These are phyloP conservation scores for Colletotrichum euphorbiae DNA, from an alignment of 2,329 filamentous ascomycete genomes.

Conservation along the genomic window DNA sequence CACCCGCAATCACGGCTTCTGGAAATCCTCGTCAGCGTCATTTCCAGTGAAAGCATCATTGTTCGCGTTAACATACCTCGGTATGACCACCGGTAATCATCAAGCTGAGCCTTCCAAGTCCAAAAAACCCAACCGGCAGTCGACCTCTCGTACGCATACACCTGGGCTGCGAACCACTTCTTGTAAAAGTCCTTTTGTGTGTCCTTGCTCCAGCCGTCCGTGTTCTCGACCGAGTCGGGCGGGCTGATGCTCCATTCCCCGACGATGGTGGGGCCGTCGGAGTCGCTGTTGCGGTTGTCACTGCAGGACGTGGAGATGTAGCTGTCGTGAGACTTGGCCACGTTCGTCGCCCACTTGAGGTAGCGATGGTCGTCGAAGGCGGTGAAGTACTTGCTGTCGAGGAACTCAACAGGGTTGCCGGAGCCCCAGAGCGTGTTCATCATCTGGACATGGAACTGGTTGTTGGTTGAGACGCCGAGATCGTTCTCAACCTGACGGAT, in stretches of 20 bases:
- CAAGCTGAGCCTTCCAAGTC: slow-evolving; percentile 64
- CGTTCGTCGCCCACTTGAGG: slow-evolving; percentile 60
- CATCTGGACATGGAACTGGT: slow-evolving; percentile 63
- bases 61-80: slow-evolving; percentile 21
- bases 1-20: slow-evolving; percentile 36
- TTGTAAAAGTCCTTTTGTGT: slow-evolving; percentile 62
- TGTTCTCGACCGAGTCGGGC: slow-evolving; percentile 60
- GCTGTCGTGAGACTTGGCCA: slow-evolving; percentile 56
- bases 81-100: slow-evolving; percentile 48
- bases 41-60: neutral
- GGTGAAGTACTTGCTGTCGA: slow-evolving; percentile 56
- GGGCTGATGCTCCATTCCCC: slow-evolving; percentile 70
- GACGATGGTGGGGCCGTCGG: slow-evolving; percentile 59
- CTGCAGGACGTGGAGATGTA: slow-evolving; percentile 65
- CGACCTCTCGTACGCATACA: slow-evolving; percentile 64
- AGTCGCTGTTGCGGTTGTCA: slow-evolving; percentile 55
- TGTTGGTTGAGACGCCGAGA: slow-evolving; percentile 54
- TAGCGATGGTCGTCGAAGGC: slow-evolving; percentile 71
- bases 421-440: slow-evolving; percentile 66
- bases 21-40: neutral
- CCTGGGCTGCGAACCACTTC: slow-evolving; percentile 47
- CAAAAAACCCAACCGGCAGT: slow-evolving; percentile 69
- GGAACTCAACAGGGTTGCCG: slow-evolving; percentile 61
- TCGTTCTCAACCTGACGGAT: slow-evolving; percentile 62
- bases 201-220: slow-evolving; percentile 55